Base-by-base conservation (phyloP, 768 basidiomycete genomes). In the Psilocybe sp. region DNA sequence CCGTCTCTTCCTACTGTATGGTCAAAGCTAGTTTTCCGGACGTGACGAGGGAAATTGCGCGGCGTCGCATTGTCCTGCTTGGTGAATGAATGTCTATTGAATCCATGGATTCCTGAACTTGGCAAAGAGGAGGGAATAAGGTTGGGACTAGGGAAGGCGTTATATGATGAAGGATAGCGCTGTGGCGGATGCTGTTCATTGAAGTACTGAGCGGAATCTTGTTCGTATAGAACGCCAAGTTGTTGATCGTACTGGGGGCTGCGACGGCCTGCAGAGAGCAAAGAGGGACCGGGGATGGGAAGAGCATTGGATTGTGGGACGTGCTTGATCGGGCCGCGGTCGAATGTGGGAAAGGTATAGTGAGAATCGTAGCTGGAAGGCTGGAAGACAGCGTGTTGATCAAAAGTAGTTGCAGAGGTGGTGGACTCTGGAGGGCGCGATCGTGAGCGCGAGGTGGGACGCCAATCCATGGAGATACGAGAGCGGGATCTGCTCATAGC, bases 11-110 rank as follows among this genome's bases (percentile, higher is more conserved):
- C 78, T 36, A 95, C 85, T 3, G 93, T 94, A 68, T 94, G 93
- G 67, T 97, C 93, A 65, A 94, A 96, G 68, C 91, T 93, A 40
- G 93, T 92, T 75, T 97, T 97, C 53, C 93, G 82, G 51, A 92
- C 90, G 67, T 89, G 87, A 52, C 87, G 81, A 46, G 93, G 90
- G 64, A 93, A 90, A 28, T 77, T 68, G 54, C 77, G 82, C 65
- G 15, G 64, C 54, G 43, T 55, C 64, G 51, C 32, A 61, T 56
- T 45, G 61, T 28, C 59, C 54, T 64, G 51, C 44, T 67, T 37
- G 57, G 56, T 15, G 55, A 68, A 42, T 77, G 71, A 45, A 60
- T 56, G 23, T 59, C 74, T 69, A 49, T 72, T 62, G 50, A 76
- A 68, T 44, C 85, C 84, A 67, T 87, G 82, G 37, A 86, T 64